Conservation (phyloP, 306 rosid genomes). For the Pyrus bretschneideri region DNA sequence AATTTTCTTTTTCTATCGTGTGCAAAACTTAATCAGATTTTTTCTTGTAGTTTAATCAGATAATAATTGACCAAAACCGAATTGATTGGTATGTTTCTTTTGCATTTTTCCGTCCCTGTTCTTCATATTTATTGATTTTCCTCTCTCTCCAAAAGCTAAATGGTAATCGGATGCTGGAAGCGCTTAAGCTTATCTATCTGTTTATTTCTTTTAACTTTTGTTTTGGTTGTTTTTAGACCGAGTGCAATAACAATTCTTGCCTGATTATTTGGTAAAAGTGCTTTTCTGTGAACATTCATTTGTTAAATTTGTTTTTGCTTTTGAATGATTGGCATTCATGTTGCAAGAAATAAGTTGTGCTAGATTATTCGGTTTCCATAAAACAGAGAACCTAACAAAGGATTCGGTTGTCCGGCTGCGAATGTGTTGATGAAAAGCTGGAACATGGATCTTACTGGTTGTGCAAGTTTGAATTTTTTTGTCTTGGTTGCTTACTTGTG, state of each 20-base stretch:
- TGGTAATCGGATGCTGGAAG: neutral
- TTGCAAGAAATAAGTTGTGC: neutral
- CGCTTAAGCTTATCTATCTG: neutral
- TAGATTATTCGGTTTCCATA: neutral
- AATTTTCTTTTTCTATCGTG: neutral
- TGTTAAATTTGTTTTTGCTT: neutral
- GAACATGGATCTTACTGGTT: neutral
- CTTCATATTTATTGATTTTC: neutral
- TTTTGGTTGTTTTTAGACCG: neutral
- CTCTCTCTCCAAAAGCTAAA: neutral
- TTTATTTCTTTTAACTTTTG: neutral
- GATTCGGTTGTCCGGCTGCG: neutral
- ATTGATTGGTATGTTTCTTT: neutral
- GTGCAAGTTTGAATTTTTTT: neutral
- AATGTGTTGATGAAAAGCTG: neutral
- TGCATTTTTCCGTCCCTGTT: neutral
- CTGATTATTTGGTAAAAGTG: neutral
- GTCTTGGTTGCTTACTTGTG: slow-evolving; percentile 43
- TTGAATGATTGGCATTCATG: neutral
- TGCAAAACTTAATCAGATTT: neutral
- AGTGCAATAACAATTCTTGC: neutral
- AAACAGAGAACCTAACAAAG: neutral
- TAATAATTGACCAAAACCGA: neutral
- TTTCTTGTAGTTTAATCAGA: neutral
- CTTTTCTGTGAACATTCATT: neutral